Evolutionary conservation across 225 moss, liverwort and hornwort genomes (phyloP).

Genomic region (Anthoceros angustus): DNA sequence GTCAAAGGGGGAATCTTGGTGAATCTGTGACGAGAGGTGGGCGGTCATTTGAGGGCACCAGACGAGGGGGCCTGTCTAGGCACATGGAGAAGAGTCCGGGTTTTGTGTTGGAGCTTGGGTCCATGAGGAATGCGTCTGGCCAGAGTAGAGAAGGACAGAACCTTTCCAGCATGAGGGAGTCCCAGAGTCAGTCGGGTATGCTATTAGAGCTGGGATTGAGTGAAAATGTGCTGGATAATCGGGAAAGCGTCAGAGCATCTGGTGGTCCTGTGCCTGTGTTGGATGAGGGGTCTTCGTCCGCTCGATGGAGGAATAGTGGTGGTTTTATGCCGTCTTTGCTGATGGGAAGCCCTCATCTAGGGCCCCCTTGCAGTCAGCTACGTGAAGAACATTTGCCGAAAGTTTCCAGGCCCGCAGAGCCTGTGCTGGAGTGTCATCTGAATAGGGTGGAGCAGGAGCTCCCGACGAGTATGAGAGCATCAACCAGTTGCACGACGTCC

Average conservation of each 20-base stretch:
- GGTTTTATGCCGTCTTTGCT: conserved; percentile 91
- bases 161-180: neutral
- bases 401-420: conserved; percentile 8
- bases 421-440: conserved; percentile 7
- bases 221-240: neutral
- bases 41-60: neutral
- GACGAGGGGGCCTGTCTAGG: neutral
- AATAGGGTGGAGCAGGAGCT: conserved; percentile 60
- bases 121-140: neutral
- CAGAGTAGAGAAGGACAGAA: neutral
- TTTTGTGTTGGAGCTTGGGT: neutral
- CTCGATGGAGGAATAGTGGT: conserved; percentile 45
- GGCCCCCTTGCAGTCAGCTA: conserved; percentile 18
- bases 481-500: conserved; percentile 84
- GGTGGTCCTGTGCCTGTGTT: conserved; percentile 49
- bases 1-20: neutral
- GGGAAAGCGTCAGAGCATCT: neutral
- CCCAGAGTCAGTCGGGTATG: neutral
- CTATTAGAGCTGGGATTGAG: neutral
- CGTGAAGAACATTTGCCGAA: conserved; percentile 18
- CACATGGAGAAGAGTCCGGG: neutral
- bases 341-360: conserved; percentile 45
- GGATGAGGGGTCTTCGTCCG: conserved; percentile 97
- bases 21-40: neutral
- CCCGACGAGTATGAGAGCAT: conserved; percentile 51